Evolutionary conservation across 1,284 basidiomycete species (phyloP).

Genomic region (Trichosporon asahii): DNA sequence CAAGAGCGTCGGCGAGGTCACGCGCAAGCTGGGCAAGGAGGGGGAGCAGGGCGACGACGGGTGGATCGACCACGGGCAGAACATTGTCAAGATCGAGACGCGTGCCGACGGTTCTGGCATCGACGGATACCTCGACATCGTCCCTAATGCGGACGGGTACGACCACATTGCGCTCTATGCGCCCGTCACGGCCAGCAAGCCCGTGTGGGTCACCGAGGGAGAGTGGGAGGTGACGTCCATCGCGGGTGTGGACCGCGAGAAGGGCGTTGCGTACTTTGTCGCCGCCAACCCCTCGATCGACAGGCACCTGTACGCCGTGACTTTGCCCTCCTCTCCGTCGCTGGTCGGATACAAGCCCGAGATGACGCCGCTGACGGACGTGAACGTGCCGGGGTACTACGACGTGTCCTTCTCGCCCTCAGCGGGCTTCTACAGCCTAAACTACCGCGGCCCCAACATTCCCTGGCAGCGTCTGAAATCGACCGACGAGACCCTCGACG

Average conservation of each 20-base stretch:
- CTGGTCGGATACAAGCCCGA: conserved; percentile 30
- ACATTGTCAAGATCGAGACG: conserved; percentile 45
- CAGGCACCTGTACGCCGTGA: conserved; percentile 75
- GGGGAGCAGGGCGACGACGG: conserved; percentile 85
- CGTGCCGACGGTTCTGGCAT: conserved; percentile 31
- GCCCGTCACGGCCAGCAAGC: conserved; percentile 64
- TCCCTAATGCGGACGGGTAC: conserved; percentile 72
- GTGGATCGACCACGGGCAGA: conserved; percentile 71
- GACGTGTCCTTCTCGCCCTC: conserved; percentile 71
- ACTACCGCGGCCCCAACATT: conserved; percentile 74
- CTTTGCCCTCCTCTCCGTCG: conserved; percentile 56
- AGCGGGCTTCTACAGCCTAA: conserved; percentile 77
- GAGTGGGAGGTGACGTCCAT: conserved; percentile 86
- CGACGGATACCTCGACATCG: conserved; percentile 78
- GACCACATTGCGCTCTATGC: conserved; percentile 87
- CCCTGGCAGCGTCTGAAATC: conserved; percentile 82
- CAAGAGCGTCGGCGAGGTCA: conserved; percentile 58
- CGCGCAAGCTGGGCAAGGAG: conserved; percentile 68
- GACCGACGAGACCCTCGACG: conserved; percentile 55
- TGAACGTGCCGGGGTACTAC: conserved; percentile 62
- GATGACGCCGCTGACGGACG: conserved; percentile 64
- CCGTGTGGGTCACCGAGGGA: conserved; percentile 78
- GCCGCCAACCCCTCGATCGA: conserved; percentile 79
- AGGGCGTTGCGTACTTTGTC: conserved; percentile 76
- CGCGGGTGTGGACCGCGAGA: conserved; percentile 65